Evolutionary conservation across 2,329 filamentous ascomycete genomes (phyloP), one percentile per base, ranked within the genome.

Genomic region (Aplosporella prunicola): DNA sequence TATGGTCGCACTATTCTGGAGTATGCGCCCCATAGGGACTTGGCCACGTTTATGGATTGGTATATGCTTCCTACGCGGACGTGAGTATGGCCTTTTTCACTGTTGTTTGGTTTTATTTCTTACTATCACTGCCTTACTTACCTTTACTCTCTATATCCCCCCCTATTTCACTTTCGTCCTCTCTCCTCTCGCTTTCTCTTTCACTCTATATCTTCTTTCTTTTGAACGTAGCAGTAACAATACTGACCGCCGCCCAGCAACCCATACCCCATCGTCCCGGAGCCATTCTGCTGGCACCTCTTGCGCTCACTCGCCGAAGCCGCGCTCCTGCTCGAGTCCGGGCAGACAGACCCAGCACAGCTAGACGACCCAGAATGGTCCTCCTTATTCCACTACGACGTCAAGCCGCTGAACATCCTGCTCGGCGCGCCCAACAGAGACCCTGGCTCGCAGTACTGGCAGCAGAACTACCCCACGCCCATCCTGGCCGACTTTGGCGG

Each of bases 251-350:
- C 2, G 11, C 5, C 5, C 20, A 39, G 35, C 3, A 26, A 20
- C 3, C 3, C n/a, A n/a, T n/a, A n/a, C n/a, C n/a, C n/a, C n/a
- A n/a, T 32, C 3, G 7, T 39, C 6, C 35, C 35, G 8, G 35
- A 39, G 10, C 16, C 28, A 4, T 39, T 39, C 10, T 11, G 29
- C 5, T 39, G 35, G 35, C 22, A 39, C n/a, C n/a, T 39, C n/a
- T 16, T 39, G n/a, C 16, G 13, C 28, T 26, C 22, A 11, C 28
- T 39, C 9, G 22, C 29, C 5, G 23, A 32, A 20, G 35, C 35
- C 3, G 10, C 15, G 5, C 5, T 8, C 9, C 16, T 10, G 11
- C 28, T 39, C 9, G 23, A 32, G 14, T 8, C 13, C 13, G 7
- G 13, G 14, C 5, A 14, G 7, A 16, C 9, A 16, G 5, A 5